A percentile compares a stretch with the other conserved stretches of the same genome.
These are phyloP conservation scores for Acanthamoeba triangularis DNA, from an alignment of 208 protist genomes.

Conservation along the genomic window DNA sequence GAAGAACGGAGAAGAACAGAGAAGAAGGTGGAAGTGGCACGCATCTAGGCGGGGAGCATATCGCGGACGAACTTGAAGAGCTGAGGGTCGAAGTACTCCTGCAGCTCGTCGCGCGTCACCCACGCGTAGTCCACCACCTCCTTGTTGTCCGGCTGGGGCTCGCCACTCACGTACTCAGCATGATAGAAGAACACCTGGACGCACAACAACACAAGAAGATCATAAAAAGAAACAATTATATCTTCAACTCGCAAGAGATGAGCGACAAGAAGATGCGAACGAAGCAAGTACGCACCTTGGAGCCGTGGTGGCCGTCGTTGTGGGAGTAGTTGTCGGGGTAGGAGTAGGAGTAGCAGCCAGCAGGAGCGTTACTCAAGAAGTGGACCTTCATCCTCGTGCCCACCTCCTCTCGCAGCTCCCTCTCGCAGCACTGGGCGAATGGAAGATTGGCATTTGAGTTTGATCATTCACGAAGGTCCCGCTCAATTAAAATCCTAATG, in stretches of 20 bases:
- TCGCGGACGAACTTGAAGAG: constrained; percentile 19
- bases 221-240: not conserved
- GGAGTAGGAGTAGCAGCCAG: constrained; percentile 25
- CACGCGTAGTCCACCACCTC: constrained; percentile 74
- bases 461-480: not conserved
- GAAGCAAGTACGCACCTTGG: not conserved
- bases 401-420: constrained; percentile 64
- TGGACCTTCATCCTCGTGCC: constrained; percentile 18
- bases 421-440: constrained; percentile 35
- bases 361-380: constrained; percentile 35
- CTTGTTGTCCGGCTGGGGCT: constrained; percentile 4
- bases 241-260: not conserved
- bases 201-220: not conserved
- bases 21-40: not conserved
- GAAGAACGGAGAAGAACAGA: too few relatives aligned
- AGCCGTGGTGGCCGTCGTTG: not conserved
- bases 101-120: constrained; percentile 70
- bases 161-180: not conserved
- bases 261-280: not conserved
- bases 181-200: constrained; percentile 74
- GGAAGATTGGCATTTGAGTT: not conserved
- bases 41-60: constrained; percentile 19
- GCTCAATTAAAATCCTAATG: not conserved
- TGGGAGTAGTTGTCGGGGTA: not conserved
- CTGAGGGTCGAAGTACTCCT: constrained; percentile 21